phyloP scores from a whole-genome alignment of 495 filamentous ascomycete species.

The Penicillium fimorum region DNA sequence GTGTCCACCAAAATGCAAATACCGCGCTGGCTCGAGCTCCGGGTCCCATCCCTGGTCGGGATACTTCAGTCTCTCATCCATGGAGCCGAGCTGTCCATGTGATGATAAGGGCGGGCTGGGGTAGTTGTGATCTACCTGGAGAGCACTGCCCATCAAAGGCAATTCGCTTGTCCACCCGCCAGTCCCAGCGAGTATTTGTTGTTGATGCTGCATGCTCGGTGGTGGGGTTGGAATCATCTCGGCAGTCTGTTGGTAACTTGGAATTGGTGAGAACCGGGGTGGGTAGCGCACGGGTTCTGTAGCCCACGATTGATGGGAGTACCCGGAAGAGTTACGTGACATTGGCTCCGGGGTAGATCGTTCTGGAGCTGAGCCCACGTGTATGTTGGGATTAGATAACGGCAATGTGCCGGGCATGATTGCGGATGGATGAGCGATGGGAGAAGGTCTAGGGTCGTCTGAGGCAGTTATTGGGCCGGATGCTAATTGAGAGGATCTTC shows the following conservation, averaged over 20 bases:
- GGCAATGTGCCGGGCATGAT: conserved; percentile 41
- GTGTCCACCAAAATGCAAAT: conserved; percentile 29
- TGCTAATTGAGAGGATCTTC: conserved; percentile 6
- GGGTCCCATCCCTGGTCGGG: conserved; percentile 22
- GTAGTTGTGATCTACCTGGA: conserved; percentile 28
- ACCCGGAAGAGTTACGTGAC: conserved; percentile 33
- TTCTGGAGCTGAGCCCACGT: conserved; percentile 27
- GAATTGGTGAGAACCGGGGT: conserved; percentile 28
- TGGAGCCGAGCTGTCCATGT: conserved; percentile 16
- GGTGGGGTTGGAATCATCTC: conserved; percentile 9
- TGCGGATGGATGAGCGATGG: conserved; percentile 38
- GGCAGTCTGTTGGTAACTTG: conserved; percentile 14
- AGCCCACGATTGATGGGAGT: conserved; percentile 42
- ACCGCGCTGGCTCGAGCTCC: conserved; percentile 16
- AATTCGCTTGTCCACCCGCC: conserved; percentile 26
- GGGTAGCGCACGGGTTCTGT: conserved; percentile 39
- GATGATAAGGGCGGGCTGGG: conserved; percentile 6
- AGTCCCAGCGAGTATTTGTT: conserved; percentile 22
- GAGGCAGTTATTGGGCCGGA: conserved; percentile 1
- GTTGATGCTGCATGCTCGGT: conserved; percentile 16
- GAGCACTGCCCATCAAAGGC: conserved; percentile 11
- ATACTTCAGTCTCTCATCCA: conserved; percentile 23
- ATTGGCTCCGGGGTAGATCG: conserved; percentile 29
- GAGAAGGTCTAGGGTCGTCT: neutral
- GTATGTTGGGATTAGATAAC: conserved; percentile 16